Evolutionary conservation across 1,284 basidiomycete species (phyloP).

Genomic region (Trichosporon coremiiforme): DNA sequence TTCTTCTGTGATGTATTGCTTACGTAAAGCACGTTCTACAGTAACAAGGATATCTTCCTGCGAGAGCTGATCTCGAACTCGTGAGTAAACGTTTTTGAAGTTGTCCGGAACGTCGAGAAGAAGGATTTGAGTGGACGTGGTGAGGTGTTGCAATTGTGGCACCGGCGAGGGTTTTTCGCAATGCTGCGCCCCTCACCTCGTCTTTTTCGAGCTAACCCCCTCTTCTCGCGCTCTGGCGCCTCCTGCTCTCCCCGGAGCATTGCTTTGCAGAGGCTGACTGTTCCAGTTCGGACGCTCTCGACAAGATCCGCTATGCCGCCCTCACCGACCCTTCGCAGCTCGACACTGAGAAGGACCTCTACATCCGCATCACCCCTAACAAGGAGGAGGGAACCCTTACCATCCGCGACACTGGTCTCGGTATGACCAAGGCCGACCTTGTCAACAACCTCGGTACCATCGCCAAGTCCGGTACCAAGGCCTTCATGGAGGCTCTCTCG

Average conservation of each 20-base stretch:
- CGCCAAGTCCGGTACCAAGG: slow-evolving; percentile 81
- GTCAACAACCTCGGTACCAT: slow-evolving; percentile 92
- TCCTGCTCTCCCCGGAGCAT: too few species aligned
- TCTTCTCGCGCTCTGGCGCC: too few species aligned
- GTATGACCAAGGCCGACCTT: slow-evolving; percentile 82
- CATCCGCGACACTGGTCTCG: slow-evolving; percentile 95
- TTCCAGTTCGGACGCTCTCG: slow-evolving; percentile 79
- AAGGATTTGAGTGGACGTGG: too few species aligned
- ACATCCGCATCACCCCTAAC: slow-evolving; percentile 89
- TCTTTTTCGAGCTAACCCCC: too few species aligned
- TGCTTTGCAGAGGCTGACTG: not conserved
- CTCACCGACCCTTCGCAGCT: slow-evolving; percentile 86
- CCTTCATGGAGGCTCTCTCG: slow-evolving; percentile 81
- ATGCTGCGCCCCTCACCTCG: too few species aligned
- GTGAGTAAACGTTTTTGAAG: not conserved
- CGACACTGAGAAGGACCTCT: slow-evolving; percentile 84
- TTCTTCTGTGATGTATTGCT: too few species aligned
- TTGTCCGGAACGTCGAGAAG: too few species aligned
- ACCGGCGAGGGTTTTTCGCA: too few species aligned
- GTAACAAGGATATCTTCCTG: slow-evolving; percentile 75
- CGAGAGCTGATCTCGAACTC: slow-evolving; percentile 72
- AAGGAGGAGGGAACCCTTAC: slow-evolving; percentile 91
- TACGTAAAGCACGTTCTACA: slow-evolving; percentile 76
- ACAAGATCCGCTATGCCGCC: slow-evolving; percentile 89
- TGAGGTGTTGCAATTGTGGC: too few species aligned